These are phyloP conservation scores for Mycosphaerelloides madeirae DNA, from an alignment of 2,329 filamentous ascomycete genomes.

Conservation along the genomic window DNA sequence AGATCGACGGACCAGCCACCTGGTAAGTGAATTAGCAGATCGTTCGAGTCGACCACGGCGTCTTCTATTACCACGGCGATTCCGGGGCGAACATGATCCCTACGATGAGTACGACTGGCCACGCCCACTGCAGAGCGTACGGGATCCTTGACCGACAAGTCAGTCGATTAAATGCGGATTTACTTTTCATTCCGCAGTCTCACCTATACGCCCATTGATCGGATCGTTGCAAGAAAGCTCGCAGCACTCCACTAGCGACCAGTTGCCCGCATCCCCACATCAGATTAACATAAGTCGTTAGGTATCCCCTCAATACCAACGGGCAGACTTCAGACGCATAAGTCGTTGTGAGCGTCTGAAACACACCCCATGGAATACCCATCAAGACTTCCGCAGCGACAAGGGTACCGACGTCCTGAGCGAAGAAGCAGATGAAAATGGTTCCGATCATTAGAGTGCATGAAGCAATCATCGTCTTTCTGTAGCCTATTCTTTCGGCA, in stretches of 20 bases:
- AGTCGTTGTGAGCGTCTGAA: slow-evolving; percentile 43
- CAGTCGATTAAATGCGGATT: no score
- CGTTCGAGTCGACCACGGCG: neutral
- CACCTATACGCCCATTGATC: slow-evolving; percentile 32
- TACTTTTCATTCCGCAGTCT: no score
- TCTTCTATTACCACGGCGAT: slow-evolving; percentile 23
- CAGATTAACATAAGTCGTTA: slow-evolving; percentile 58
- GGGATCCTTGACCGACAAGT: slow-evolving; percentile 33
- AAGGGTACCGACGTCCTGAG: slow-evolving; percentile 29
- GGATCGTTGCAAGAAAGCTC: slow-evolving; percentile 13
- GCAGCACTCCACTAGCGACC: slow-evolving; percentile 38
- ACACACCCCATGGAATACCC: slow-evolving; percentile 34
- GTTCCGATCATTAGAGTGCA: slow-evolving; percentile 53
- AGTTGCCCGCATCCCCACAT: slow-evolving; percentile 61
- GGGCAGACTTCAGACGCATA: slow-evolving; percentile 65
- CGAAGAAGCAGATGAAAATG: slow-evolving; percentile 47
- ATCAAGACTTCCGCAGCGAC: slow-evolving; percentile 33
- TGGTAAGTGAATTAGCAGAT: neutral
- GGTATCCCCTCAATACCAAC: slow-evolving; percentile 51
- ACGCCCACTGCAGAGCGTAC: slow-evolving; percentile 42
- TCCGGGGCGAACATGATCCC: slow-evolving; percentile 29
- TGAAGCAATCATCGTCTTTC: slow-evolving; percentile 55
- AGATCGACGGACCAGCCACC: slow-evolving; percentile 26
- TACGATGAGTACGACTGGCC: slow-evolving; percentile 30
- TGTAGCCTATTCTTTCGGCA: slow-evolving; percentile 47